phyloP scores from a whole-genome alignment of 2,329 filamentous ascomycete genomes.

The Phoma sp. region DNA sequence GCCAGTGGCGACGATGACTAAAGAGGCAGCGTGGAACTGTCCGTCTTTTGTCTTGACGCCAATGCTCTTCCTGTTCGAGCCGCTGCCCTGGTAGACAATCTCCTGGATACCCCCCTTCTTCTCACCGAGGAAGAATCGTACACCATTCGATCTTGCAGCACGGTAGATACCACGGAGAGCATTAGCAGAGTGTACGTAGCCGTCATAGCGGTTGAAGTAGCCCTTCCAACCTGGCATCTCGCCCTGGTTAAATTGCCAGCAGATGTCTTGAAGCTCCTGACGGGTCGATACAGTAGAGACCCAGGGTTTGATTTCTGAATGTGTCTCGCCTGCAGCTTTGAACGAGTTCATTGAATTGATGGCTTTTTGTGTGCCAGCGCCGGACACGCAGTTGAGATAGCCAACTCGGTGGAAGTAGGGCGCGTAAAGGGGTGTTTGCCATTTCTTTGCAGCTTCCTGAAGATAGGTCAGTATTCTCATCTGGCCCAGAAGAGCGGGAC shows the following conservation, averaged over 20 bases:
- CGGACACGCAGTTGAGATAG: constrained; percentile 60
- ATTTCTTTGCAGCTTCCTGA: constrained; percentile 59
- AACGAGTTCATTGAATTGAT: constrained; percentile 54
- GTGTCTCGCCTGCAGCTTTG: constrained; percentile 50
- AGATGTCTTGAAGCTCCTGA: constrained; percentile 47
- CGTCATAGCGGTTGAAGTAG: constrained; percentile 64
- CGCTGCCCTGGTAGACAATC: constrained; percentile 48
- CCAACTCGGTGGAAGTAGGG: constrained; percentile 61
- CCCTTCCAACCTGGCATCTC: constrained; percentile 62
- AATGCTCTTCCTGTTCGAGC: constrained; percentile 33
- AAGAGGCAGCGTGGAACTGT: constrained; percentile 43
- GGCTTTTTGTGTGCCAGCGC: constrained; percentile 56
- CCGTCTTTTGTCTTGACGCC: constrained; percentile 51
- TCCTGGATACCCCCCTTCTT: constrained; percentile 47
- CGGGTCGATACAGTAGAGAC: constrained; percentile 47
- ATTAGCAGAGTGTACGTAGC: constrained; percentile 64
- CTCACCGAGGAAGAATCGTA: constrained; percentile 54
- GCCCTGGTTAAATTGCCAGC: constrained; percentile 56
- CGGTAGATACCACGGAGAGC: constrained; percentile 57
- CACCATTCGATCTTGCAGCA: constrained; percentile 51
- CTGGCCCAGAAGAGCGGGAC: not conserved
- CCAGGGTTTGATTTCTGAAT: constrained; percentile 51
- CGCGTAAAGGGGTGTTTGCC: constrained; percentile 61
- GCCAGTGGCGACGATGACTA: constrained; percentile 61
- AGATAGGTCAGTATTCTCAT: not conserved